Percentiles rank a stretch among this genome's conserved stretches.
Conservation (phyloP, 2,329 filamentous ascomycete species). For the Alternaria consortialis region DNA sequence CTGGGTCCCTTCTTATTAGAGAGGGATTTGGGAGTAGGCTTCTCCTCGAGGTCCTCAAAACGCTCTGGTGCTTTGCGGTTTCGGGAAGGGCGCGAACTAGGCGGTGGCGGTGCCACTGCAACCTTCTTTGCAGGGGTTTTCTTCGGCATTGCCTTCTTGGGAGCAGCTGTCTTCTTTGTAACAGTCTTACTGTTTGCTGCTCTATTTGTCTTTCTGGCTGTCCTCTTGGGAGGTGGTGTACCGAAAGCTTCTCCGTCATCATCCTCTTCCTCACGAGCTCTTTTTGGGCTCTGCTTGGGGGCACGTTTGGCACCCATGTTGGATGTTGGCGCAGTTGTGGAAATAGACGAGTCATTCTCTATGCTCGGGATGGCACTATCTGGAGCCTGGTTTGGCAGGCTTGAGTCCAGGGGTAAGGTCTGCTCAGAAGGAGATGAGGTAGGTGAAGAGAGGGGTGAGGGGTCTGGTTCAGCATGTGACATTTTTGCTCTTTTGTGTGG, state of each 20-base stretch:
- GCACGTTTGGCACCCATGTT: conserved; percentile 7
- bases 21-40: conserved; percentile 13
- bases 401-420: background rate
- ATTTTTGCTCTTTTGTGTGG: conserved; percentile 16
- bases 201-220: background rate
- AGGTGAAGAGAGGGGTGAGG: conserved; percentile 24
- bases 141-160: conserved; percentile 17
- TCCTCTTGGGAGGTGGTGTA: conserved; percentile 18
- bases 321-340: background rate
- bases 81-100: conserved; percentile 34
- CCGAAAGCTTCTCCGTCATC: background rate
- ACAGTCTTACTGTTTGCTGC: conserved; percentile 3
- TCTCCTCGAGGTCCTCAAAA: conserved; percentile 23
- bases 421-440: conserved; percentile 8
- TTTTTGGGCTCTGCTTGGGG: conserved; percentile 15
- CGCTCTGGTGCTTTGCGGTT: conserved; percentile 42
- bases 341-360: background rate
- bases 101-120: conserved; percentile 12
- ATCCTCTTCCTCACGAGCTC: conserved; percentile 13
- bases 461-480: conserved; percentile 9
- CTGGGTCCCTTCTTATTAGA: conserved; percentile 19
- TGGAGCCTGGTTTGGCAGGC: background rate
- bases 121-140: conserved; percentile 17
- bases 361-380: background rate
- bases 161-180: background rate